These are phyloP conservation scores for Mortierella claussenii DNA, from an alignment of 192 early-diverging fungal genomes.

Conservation along the genomic window DNA sequence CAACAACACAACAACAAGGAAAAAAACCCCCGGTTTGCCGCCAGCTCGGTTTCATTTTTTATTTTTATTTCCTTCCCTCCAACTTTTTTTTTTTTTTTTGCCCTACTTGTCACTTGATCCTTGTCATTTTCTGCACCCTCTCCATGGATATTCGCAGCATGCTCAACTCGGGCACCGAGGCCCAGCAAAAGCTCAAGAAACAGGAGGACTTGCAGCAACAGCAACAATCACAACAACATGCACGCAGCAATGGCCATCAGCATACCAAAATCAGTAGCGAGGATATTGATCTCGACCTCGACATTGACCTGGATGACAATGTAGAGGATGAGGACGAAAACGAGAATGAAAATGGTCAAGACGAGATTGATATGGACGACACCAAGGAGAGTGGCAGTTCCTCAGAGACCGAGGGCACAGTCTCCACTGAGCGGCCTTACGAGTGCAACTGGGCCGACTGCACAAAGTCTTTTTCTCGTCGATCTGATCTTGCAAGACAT, in stretches of 20 bases:
- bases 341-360: slow-evolving; percentile 10
- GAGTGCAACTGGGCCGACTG: slow-evolving; percentile 71
- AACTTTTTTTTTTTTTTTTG: slow-evolving; percentile 7
- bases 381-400: slow-evolving; percentile 33
- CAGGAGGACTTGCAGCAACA: slow-evolving; percentile 6
- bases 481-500: slow-evolving; percentile 79
- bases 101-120: background rate
- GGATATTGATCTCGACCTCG: slow-evolving; percentile 47
- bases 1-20: background rate
- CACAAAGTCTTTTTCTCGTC: slow-evolving; percentile 73
- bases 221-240: background rate
- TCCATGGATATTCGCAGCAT: slow-evolving; percentile 52
- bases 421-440: slow-evolving; percentile 54
- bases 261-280: slow-evolving; percentile 14
- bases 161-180: slow-evolving; percentile 47
- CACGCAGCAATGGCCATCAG: background rate
- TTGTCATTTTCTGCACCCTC: background rate
- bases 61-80: background rate
- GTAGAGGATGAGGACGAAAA: slow-evolving; percentile 12
- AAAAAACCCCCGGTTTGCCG: background rate
- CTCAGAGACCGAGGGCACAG: slow-evolving; percentile 46
- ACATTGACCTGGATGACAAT: slow-evolving; percentile 42
- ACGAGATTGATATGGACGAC: slow-evolving; percentile 21
- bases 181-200: slow-evolving; percentile 18
- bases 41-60: background rate